Conservation (phyloP, 1,284 basidiomycete species). For the Melampsora larici-populina region DNA sequence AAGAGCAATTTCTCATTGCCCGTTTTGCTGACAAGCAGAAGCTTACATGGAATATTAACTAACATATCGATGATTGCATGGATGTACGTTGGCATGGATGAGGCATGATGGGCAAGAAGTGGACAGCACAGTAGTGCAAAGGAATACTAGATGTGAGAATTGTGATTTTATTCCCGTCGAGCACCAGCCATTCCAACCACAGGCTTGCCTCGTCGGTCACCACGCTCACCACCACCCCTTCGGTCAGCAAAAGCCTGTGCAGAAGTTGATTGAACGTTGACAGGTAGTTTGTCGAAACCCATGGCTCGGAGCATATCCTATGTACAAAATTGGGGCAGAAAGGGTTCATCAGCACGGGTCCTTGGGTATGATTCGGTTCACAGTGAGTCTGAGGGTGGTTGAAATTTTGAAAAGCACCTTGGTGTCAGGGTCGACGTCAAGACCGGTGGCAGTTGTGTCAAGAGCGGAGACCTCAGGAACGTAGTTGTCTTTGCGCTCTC, state of each 20-base stretch:
- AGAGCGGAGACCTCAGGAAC: conserved; percentile 91
- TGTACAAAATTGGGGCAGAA: not conserved
- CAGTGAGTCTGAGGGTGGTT: too few species aligned
- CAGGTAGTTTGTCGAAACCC: conserved; percentile 83
- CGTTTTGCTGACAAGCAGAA: not conserved
- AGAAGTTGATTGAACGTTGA: conserved; percentile 65
- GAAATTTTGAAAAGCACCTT: conserved; percentile 57
- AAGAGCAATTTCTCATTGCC: too few species aligned
- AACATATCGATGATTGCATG: conserved; percentile 3
- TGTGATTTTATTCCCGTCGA: conserved; percentile 24
- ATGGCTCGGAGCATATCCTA: conserved; percentile 73
- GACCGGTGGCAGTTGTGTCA: conserved; percentile 65
- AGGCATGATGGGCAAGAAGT: not conserved
- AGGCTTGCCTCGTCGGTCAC: conserved; percentile 40
- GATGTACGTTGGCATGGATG: not conserved
- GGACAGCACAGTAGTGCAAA: not conserved
- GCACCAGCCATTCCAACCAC: conserved; percentile 43
- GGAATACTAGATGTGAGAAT: not conserved
- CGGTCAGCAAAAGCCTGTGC: conserved; percentile 41
- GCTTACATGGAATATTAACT: not conserved
- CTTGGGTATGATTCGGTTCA: too few species aligned
- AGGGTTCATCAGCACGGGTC: not conserved
- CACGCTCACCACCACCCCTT: conserved; percentile 16
- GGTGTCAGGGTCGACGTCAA: conserved; percentile 86
- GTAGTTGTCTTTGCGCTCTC: conserved; percentile 98